Conservation (phyloP, 768 basidiomycete genomes). For the Panellus pusillus region DNA sequence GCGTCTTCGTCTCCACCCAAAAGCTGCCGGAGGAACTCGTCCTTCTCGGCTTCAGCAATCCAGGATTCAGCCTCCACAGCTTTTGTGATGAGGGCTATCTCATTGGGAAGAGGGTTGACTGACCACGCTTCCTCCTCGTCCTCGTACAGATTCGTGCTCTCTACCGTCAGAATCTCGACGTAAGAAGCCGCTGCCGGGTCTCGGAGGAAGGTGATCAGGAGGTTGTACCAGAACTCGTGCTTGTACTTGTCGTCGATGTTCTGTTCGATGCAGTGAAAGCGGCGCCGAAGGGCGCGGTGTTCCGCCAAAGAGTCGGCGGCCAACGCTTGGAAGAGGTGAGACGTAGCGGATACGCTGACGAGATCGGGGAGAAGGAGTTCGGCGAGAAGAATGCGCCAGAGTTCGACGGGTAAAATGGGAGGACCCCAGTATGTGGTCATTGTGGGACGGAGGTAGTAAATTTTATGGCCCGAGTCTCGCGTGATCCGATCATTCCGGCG, state of each 20-base stretch:
- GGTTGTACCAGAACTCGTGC: not conserved
- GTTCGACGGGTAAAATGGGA: not conserved
- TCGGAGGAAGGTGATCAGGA: not conserved
- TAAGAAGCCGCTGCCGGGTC: not conserved
- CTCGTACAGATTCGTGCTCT: not conserved
- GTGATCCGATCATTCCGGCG: too few species aligned
- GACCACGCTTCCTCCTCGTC: not conserved
- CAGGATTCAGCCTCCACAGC: not conserved
- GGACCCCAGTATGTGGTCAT: too few species aligned
- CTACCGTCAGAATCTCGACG: not conserved
- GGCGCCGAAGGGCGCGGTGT: not conserved
- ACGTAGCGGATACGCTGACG: not conserved
- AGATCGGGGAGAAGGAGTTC: slow-evolving; percentile 1
- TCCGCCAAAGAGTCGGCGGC: not conserved
- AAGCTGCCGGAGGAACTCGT: not conserved
- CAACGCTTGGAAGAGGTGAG: not conserved
- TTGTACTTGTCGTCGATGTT: not conserved
- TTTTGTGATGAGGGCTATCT: not conserved
- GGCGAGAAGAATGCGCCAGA: not conserved
- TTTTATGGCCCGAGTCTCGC: too few species aligned
- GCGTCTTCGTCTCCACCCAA: slow-evolving; percentile 1
- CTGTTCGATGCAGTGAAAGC: not conserved
- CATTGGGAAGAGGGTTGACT: not conserved
- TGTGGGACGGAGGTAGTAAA: too few species aligned
- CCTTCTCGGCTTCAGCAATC: not conserved